Percentiles rank a stretch among this genome's conserved stretches.
Conservation (phyloP, 164 flowering plant species). For the Chimonanthus salicifolius region DNA sequence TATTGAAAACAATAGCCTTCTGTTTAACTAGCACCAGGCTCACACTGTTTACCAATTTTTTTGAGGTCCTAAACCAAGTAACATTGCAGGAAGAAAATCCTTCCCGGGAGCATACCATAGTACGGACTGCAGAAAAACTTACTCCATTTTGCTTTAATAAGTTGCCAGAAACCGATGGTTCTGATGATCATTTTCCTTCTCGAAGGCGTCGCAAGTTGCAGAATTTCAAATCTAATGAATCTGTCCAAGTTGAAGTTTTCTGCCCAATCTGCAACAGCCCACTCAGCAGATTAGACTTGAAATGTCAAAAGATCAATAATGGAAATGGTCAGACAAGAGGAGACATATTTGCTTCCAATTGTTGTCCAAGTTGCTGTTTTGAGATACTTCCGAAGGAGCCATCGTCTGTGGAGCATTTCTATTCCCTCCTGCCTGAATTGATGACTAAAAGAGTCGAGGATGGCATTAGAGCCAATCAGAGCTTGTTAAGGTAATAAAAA, state of each 20-base stretch:
- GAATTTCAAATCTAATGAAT: slow-evolving; percentile 42
- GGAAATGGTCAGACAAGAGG: slow-evolving; percentile 16
- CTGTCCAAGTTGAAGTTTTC: slow-evolving; percentile 54
- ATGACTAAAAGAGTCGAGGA: slow-evolving; percentile 34
- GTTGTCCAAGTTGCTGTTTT: slow-evolving; percentile 84
- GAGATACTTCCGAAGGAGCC: slow-evolving; percentile 79
- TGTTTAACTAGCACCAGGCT: neutral
- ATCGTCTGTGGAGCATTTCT: slow-evolving; percentile 47
- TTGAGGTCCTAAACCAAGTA: neutral
- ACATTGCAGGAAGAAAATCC: slow-evolving; percentile 80
- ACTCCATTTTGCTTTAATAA: slow-evolving; percentile 78
- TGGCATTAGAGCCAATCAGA: slow-evolving; percentile 17
- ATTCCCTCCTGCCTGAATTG: slow-evolving; percentile 51
- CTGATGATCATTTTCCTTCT: slow-evolving; percentile 36
- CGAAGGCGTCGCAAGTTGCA: slow-evolving; percentile 58
- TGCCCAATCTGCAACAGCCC: slow-evolving; percentile 80
- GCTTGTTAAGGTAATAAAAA: slow-evolving; percentile 48
- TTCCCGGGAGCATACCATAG: slow-evolving; percentile 83
- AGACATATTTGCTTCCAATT: slow-evolving; percentile 36
- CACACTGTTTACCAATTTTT: neutral
- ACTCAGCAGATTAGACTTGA: slow-evolving; percentile 32
- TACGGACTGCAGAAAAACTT: slow-evolving; percentile 93
- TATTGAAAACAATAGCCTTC: neutral
- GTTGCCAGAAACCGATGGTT: slow-evolving; percentile 45
- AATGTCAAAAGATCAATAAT: slow-evolving; percentile 16